Percentiles rank a stretch among this genome's conserved stretches.
These are phyloP conservation scores for Wickerhamomyces chambardii DNA, from an alignment of 805 yeast genomes.

Conservation along the genomic window DNA sequence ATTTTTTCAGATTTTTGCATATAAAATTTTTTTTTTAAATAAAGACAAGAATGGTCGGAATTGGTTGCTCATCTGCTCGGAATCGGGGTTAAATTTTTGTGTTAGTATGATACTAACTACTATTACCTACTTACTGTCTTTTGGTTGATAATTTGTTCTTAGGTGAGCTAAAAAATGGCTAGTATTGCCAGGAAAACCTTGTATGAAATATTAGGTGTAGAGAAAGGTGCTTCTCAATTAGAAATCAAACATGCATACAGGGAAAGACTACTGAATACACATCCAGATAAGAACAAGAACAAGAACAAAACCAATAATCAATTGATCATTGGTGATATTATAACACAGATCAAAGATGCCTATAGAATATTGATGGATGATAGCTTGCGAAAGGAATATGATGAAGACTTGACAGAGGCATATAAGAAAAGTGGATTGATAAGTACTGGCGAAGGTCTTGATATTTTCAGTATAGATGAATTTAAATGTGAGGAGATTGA, in stretches of 20 bases:
- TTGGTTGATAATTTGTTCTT: too few species aligned
- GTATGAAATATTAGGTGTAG: slow-evolving; percentile 53
- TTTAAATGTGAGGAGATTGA: slow-evolving; percentile 34
- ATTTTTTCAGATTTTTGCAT: too few species aligned
- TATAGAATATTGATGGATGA: slow-evolving; percentile 44
- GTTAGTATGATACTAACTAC: too few species aligned
- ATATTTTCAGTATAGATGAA: slow-evolving; percentile 55
- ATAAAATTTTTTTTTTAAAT: too few species aligned
- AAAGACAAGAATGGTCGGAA: too few species aligned
- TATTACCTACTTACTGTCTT: too few species aligned
- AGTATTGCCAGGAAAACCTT: slow-evolving; percentile 20
- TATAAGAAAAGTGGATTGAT: slow-evolving; percentile 23
- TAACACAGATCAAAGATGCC: slow-evolving; percentile 52
- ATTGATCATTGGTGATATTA: slow-evolving; percentile 11
- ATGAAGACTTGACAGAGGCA: slow-evolving; percentile 28
- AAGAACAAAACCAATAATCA: slow-evolving; percentile 31
- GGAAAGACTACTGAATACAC: slow-evolving; percentile 46
- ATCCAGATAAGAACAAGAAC: too few species aligned
- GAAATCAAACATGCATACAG: slow-evolving; percentile 61
- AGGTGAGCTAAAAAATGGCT: slow-evolving; percentile 2
- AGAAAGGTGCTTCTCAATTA: slow-evolving; percentile 21
- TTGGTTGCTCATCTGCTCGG: too few species aligned
- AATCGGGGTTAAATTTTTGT: too few species aligned
- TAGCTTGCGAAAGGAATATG: slow-evolving; percentile 37
- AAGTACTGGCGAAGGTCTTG: slow-evolving; percentile 58